Percentiles rank a stretch among this genome's conserved stretches.
phyloP scores from a whole-genome alignment of 169 alveolate genomes.

The Plasmodium cynomolgi region DNA sequence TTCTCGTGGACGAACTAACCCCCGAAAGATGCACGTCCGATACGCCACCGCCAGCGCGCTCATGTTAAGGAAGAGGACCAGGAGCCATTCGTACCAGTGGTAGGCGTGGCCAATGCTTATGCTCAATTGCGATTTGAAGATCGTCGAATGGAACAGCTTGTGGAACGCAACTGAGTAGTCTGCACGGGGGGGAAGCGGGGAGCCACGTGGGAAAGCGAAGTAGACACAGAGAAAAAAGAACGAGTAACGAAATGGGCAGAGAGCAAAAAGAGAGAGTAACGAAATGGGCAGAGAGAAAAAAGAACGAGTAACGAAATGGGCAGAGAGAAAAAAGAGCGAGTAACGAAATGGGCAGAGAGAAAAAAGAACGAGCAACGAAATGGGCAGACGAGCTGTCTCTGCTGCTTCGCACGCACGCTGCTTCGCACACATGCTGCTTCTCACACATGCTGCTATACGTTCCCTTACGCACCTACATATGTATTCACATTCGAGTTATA shows the following conservation, averaged over 20 bases:
- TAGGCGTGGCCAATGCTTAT: slow-evolving; percentile 27
- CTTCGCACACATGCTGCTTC: too few species aligned
- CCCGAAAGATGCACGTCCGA: neutral
- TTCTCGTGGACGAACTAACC: slow-evolving; percentile 1
- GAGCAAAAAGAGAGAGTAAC: neutral
- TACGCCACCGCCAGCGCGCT: neutral
- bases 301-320: neutral
- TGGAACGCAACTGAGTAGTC: slow-evolving; percentile 39
- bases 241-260: neutral
- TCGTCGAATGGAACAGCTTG: slow-evolving; percentile 10
- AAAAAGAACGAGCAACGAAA: neutral
- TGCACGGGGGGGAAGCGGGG: neutral
- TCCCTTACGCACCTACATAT: neutral
- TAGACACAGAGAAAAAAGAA: neutral
- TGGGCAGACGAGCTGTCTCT: neutral
- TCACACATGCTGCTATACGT: too few species aligned
- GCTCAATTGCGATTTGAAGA: slow-evolving; percentile 10
- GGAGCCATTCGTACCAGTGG: slow-evolving; percentile 29
- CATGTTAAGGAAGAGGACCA: slow-evolving; percentile 1
- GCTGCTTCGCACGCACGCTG: too few species aligned
- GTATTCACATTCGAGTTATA: neutral
- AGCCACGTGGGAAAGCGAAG: neutral
- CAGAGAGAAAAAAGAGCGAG: too few species aligned
- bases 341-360: neutral
- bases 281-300: neutral